phyloP scores from a whole-genome alignment of 108 stramenopile species.

The Cyclotella choctawhatcheeana region DNA sequence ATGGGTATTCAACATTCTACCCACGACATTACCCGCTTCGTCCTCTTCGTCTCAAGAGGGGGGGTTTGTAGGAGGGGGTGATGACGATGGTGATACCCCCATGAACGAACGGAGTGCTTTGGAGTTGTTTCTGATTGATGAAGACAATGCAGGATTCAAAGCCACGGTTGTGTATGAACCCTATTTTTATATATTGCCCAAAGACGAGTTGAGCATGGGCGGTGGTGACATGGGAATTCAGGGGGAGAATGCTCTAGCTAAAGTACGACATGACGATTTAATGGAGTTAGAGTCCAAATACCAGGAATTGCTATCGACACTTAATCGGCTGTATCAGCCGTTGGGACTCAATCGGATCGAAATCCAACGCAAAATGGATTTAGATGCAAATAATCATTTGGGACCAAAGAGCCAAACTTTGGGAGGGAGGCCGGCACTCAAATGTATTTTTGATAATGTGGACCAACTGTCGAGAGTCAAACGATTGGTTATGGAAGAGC shows the following conservation, averaged over 20 bases:
- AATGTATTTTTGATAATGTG: constrained; percentile 80
- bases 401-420: constrained; percentile 43
- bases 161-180: constrained; percentile 87
- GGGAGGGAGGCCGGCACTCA: constrained; percentile 64
- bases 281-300: constrained; percentile 50
- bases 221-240: constrained; percentile 34
- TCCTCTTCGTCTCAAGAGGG: constrained; percentile 1
- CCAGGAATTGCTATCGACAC: constrained; percentile 71
- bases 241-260: constrained; percentile 18
- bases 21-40: constrained; percentile 73
- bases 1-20: constrained; percentile 92
- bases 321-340: constrained; percentile 74
- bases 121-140: constrained; percentile 91
- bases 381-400: constrained; percentile 81
- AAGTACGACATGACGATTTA: constrained; percentile 18
- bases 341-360: constrained; percentile 63
- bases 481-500: constrained; percentile 53
- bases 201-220: constrained; percentile 23
- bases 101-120: constrained; percentile 77
- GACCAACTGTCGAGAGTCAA: constrained; percentile 78
- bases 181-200: constrained; percentile 92
- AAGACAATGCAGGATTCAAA: constrained; percentile 83
- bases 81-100: constrained; percentile 24
- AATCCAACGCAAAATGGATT: constrained; percentile 70
- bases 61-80: constrained; percentile 28